Evolutionary conservation across 345 rosid genomes (phyloP), one percentile per base, ranked within the genome.

Genomic region (Lepidium didymum): DNA sequence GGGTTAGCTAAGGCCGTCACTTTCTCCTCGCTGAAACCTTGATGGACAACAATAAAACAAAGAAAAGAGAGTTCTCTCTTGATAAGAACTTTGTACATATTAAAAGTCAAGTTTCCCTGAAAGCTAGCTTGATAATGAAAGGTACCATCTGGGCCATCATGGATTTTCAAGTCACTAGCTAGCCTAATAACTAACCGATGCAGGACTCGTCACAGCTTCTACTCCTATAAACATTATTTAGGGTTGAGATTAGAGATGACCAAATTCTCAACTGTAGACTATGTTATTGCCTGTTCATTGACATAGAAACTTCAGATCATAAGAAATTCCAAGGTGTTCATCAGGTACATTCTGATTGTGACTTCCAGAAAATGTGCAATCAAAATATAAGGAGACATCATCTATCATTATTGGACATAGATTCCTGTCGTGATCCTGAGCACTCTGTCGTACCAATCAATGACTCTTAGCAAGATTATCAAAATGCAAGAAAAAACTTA

Each of bases 21-120:
- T 44, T 78, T 83, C 71, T 85, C 87, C 81, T 84, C 82, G 34
- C 37, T 81, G 45, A 61, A 49, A 61, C 91, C 94, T 68, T 77
- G 76, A 45, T 56, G 37, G 7, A 10, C 37, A 70, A 65, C 31
- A 87, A 36, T 1, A 33, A 21, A n/a, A 43, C 11, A 57, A 21
- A 54, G 80, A 7, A n/a, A 66, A 21, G 4, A 19, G 7, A 10
- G 13, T 10, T 1, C 34, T 27, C 18, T 8, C 34, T 31, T 42
- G 14, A 13, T 21, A 33, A 43, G 27, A 34, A 46, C 47, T 67
- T 31, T 12, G 13, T 31, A 38, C 60, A 65, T 10, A 0, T 5
- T n/a, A 42, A 31, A 27, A 21, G 13, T 53, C 35, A 53, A 21
- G 11, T 36, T 8, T 56, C 27, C 27, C 38, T 65, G 27, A 38